A percentile compares a stretch with the other conserved stretches of the same genome.
Conservation (phyloP, 306 rosid species). For the Ochetophila trinervis region DNA sequence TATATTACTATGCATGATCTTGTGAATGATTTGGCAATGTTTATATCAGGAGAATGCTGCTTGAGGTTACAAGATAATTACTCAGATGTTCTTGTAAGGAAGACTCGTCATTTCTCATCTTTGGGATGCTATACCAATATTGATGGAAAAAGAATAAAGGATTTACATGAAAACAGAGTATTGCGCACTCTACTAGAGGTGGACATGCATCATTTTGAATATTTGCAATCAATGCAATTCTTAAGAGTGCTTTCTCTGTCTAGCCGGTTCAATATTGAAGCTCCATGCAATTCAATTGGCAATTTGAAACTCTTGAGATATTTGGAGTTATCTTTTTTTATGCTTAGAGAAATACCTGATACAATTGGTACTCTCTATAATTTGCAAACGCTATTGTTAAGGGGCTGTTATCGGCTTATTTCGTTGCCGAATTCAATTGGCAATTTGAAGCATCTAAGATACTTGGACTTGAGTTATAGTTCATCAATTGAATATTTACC, state of each 20-base stretch:
- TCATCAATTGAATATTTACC: constrained; percentile 4
- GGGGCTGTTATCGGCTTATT: background rate
- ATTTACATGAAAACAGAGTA: background rate
- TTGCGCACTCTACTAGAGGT: constrained; percentile 5
- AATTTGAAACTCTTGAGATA: too few relatives aligned
- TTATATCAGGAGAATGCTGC: constrained; percentile 1
- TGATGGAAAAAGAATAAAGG: background rate
- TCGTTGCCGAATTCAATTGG: background rate
- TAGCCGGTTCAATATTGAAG: rapidly evolving
- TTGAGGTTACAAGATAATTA: background rate
- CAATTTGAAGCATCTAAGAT: background rate
- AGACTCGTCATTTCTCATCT: constrained; percentile 10
- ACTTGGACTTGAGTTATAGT: constrained; percentile 6
- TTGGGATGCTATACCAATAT: too few relatives aligned
- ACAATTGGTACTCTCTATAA: too few relatives aligned
- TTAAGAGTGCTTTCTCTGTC: constrained; percentile 1
- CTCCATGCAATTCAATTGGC: too few relatives aligned
- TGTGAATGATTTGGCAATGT: constrained; percentile 6
- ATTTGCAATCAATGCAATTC: background rate
- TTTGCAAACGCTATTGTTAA: background rate
- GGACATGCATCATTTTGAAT: too few relatives aligned
- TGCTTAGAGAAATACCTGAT: too few relatives aligned
- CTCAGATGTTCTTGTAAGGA: background rate
- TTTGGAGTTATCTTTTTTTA: too few relatives aligned
- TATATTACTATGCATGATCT: constrained; percentile 14